Percentiles rank a stretch among this genome's conserved stretches.
phyloP scores from a whole-genome alignment of 139 green algal genomes.

The Closterium sp. region DNA sequence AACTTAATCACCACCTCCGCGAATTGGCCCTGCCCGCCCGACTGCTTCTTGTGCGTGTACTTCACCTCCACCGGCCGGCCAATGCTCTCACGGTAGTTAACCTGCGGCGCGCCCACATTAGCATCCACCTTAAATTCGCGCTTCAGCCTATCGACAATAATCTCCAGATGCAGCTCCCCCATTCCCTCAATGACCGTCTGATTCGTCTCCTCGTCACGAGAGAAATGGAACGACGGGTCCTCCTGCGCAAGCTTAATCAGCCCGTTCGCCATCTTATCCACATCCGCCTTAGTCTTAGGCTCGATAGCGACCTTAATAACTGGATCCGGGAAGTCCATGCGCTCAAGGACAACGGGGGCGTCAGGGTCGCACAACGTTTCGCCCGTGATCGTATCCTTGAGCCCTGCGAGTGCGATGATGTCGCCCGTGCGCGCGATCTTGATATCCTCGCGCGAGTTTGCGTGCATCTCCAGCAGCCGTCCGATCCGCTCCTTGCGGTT shows the following conservation, averaged over 20 bases:
- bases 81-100: conserved; percentile 99
- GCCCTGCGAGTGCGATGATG: conserved; percentile 93
- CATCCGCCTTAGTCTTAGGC: conserved; percentile 95
- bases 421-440: conserved; percentile 87
- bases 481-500: conserved; percentile 98
- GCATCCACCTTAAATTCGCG: conserved; percentile 91
- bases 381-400: conserved; percentile 87
- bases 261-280: conserved; percentile 92
- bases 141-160: conserved; percentile 95
- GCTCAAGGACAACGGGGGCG: conserved; percentile 90
- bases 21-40: conserved; percentile 93
- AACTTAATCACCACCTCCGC: conserved; percentile 93
- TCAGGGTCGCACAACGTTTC: conserved; percentile 96
- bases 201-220: conserved; percentile 94
- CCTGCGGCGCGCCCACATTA: conserved; percentile 63
- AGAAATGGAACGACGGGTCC: conserved; percentile 95
- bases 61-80: conserved; percentile 69
- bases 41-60: conserved; percentile 99
- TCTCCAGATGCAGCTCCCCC: conserved; percentile 99
- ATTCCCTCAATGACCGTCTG: conserved; percentile 97
- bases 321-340: conserved; percentile 99
- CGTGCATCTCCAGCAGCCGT: conserved; percentile 97
- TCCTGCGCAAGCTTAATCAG: conserved; percentile 97
- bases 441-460: conserved; percentile 93
- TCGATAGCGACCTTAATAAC: conserved; percentile 99